Evolutionary conservation across 176 grass and related monocot species (phyloP), one percentile per base, ranked within the genome.

Genomic region (Aegilops tauschii): DNA sequence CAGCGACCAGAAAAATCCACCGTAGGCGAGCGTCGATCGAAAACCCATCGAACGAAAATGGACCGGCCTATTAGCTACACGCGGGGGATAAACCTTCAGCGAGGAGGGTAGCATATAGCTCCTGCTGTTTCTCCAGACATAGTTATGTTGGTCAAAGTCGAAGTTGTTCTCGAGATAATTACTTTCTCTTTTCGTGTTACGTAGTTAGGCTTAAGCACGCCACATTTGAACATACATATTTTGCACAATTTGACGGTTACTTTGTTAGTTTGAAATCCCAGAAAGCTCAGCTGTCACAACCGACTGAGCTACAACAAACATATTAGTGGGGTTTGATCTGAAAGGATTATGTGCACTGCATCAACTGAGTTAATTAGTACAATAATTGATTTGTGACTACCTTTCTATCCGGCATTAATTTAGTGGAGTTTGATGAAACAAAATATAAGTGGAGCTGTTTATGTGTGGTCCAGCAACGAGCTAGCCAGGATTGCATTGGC

Each of bases 341-440:
- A 59, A 34, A 13, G 5, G 30, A 82, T 69, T 20, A 25, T 14
- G 44, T 69, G 45, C 80, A 36, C 52, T 80, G 67, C 52, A 86
- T 82, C 72, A 72, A 52, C 50, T 27, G 23, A 78, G 40, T 75
- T 49, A 42, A 44, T 11, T 47, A 30, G 44, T 64, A 77, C 79
- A 78, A 71, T 86, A 90, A 86, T 76, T 81, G 20, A 75, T 89
- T 69, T 77, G 17, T 82, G 23, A 40, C 42, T 5, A 78, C 56
- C 84, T 83, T 90, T 74, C 52, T 34, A 79, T 79, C 79, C 32
- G 23, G 25, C 73, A 52, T 72, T 83, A n/a, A 79, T 65, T 65
- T 30, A 86, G 88, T 90, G 83, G 79, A 72, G 63, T 78, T 77
- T 64, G 88, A 90, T 90, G n/a, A 90, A 71, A 77, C 63, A 30